Conservation (phyloP, 352 stramenopile genomes). For the Globisporangium cederbergense region DNA sequence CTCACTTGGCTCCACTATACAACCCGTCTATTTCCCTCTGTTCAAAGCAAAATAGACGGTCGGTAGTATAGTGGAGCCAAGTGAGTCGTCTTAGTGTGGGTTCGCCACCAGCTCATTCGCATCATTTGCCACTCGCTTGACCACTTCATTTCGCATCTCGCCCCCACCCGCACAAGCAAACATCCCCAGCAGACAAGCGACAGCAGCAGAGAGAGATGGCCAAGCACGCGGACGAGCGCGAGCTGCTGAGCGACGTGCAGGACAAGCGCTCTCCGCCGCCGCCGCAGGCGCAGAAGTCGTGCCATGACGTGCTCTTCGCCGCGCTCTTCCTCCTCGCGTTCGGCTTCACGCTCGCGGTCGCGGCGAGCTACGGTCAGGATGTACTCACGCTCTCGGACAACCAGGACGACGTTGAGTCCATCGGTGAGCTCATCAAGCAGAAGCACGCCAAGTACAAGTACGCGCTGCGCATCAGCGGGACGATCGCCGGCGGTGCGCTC, state of each 20-base stretch:
- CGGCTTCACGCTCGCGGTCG: constrained; percentile 22
- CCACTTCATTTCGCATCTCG: constrained; percentile 9
- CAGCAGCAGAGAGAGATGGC: constrained; percentile 3
- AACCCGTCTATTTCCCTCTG: too few species aligned
- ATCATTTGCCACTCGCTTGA: too few species aligned
- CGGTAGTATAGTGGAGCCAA: too few species aligned
- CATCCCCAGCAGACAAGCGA: not conserved
- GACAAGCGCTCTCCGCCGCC: constrained; percentile 22
- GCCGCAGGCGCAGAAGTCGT: constrained; percentile 23
- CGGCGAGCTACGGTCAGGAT: constrained; percentile 22
- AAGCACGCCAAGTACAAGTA: constrained; percentile 60
- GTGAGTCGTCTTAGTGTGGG: not conserved
- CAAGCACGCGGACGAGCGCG: constrained; percentile 14
- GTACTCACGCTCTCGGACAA: constrained; percentile 20
- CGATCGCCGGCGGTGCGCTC: constrained; percentile 37
- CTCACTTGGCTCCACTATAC: too few species aligned
- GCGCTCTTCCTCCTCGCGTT: constrained; percentile 24
- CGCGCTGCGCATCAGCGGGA: constrained; percentile 39
- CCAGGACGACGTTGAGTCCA: constrained; percentile 11
- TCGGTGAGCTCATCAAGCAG: constrained; percentile 29
- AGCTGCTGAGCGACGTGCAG: constrained; percentile 14
- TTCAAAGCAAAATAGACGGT: too few species aligned
- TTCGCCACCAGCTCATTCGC: constrained; percentile 1
- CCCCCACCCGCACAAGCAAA: not conserved
- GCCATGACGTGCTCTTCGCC: constrained; percentile 26